These are phyloP conservation scores for Russula vinacea DNA, from an alignment of 768 basidiomycete genomes.

Conservation along the genomic window DNA sequence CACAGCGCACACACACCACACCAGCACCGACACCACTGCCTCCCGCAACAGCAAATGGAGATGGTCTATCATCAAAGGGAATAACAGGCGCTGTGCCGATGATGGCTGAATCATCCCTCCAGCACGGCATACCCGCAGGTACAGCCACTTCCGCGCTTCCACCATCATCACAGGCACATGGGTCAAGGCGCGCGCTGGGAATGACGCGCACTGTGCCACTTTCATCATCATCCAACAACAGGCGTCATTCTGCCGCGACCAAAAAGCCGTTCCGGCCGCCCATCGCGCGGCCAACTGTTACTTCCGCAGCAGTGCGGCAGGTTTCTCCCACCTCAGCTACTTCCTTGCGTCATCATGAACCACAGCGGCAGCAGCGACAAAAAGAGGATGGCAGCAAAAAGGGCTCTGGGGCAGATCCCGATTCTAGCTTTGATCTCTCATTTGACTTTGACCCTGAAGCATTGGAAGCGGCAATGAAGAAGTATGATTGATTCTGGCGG, in stretches of 20 bases:
- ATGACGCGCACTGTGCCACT: conserved; percentile 12
- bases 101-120: not conserved
- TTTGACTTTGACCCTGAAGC: conserved; percentile 25
- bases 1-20: not conserved
- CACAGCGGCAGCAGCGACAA: not conserved
- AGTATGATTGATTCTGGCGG: conserved; percentile 8
- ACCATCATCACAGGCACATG: conserved; percentile 8
- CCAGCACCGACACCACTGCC: not conserved
- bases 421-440: conserved; percentile 24
- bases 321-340: not conserved
- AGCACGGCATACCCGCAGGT: not conserved
- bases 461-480: conserved; percentile 22
- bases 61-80: not conserved
- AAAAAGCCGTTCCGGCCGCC: conserved; percentile 24
- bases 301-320: not conserved
- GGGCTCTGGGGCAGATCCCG: conserved; percentile 7
- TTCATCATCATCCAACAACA: not conserved
- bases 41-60: not conserved
- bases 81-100: not conserved
- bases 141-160: not conserved
- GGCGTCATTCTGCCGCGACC: not conserved
- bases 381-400: not conserved
- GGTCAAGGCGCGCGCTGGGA: conserved; percentile 10
- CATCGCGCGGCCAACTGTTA: not conserved
- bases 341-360: not conserved